Base-by-base conservation (phyloP, 371 early-diverging fungal genomes). In the Chytridiales sp. region DNA sequence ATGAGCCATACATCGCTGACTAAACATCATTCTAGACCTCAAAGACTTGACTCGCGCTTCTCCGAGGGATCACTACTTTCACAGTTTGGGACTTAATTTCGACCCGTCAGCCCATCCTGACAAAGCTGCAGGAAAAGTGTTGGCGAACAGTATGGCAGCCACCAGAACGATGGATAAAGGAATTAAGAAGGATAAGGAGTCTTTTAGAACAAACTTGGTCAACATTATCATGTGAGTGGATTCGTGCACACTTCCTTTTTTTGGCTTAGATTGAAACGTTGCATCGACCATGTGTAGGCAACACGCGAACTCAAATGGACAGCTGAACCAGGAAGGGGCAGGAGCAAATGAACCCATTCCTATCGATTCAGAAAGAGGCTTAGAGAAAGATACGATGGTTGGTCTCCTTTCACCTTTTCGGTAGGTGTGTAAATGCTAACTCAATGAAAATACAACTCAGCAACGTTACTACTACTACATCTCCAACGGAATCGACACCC, bases 391-490 rank as follows among this genome's bases (percentile, higher is more conserved):
- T 56, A 56, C 59, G 27, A 64, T 68, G 68, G 69, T 65, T n/a
- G 0, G 50, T 34, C 1, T 17, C 27, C 31, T 21, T 32, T 58
- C 36, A 5, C n/a, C n/a, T 5, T 11, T 15, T 24, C 41, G 24
- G 22, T 4, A 29, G 5, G 51, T 9, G 44, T 30, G 17, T 1
- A 6, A 9, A 6, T n/a, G 27, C 9, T 21, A 19, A 31, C 6
- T 56, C 46, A 56, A 46, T 47, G 57, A 44, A 47, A 56, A 21
- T 36, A 29, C 63, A 26, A 43, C 34, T 19, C 44, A 78, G 82
- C 82, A 81, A 75, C 69, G 79, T 13, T 81, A 81, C 66, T 79
- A 81, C 64, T 81, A 77, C 66, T 81, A 79, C 64, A 76, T 81
- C 31, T 66, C 78, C 8, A 81, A 81, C 49, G 82, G 82, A 6